Percentiles rank a stretch among this genome's conserved stretches.
These are phyloP conservation scores for Ascoidea rubescens DNA, from an alignment of 805 yeast species.

Conservation along the genomic window DNA sequence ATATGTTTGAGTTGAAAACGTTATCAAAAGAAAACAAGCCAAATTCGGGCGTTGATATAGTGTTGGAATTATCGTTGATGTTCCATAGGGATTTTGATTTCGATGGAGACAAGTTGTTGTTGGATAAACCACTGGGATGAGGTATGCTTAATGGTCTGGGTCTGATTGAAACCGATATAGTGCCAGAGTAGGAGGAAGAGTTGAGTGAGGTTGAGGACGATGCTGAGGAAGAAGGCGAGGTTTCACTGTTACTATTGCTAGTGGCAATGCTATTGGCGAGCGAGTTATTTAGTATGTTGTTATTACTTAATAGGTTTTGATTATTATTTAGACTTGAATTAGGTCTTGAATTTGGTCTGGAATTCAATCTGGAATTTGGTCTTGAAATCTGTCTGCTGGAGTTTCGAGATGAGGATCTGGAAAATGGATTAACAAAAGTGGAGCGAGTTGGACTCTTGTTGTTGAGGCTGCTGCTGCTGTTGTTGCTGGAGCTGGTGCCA, in stretches of 20 bases:
- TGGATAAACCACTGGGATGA: conserved; percentile 11
- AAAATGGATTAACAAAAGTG: neutral
- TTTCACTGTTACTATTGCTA: too few relatives aligned
- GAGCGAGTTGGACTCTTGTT: neutral
- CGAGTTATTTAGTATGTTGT: neutral
- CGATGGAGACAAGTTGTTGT: conserved; percentile 3
- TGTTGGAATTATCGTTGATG: conserved; percentile 10
- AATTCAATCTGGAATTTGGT: neutral
- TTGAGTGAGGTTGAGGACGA: neutral
- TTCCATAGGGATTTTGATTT: neutral
- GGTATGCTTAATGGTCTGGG: conserved; percentile 40
- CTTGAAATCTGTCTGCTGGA: neutral
- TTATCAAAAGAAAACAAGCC: conserved; percentile 67
- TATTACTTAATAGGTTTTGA: neutral
- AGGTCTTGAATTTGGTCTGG: neutral
- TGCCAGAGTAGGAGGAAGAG: conserved; percentile 40
- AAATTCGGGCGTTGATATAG: conserved; percentile 40
- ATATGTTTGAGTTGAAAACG: conserved; percentile 46
- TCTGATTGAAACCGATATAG: conserved; percentile 64
- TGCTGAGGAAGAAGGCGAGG: neutral
- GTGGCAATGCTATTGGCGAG: neutral
- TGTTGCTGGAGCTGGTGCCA: too few relatives aligned
- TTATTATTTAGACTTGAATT: neutral
- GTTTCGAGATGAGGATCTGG: neutral
- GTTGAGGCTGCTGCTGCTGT: neutral